Evolutionary conservation across 495 filamentous ascomycete genomes (phyloP).

Genomic region (Penicillium arizonense): DNA sequence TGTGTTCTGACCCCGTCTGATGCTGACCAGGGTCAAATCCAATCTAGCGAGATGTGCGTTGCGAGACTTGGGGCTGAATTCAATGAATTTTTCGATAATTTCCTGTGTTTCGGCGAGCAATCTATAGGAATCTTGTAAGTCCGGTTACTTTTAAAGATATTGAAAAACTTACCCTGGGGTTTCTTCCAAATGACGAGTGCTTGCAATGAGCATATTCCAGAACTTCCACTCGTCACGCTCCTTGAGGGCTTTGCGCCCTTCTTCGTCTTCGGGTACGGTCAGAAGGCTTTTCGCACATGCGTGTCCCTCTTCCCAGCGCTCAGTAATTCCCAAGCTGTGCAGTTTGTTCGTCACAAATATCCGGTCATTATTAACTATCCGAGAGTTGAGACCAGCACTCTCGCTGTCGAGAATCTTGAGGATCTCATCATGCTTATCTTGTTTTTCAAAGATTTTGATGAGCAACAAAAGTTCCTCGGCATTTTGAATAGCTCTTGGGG

Average conservation of each 20-base stretch:
- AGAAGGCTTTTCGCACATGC: conserved; percentile 42
- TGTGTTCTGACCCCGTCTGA: conserved; percentile 31
- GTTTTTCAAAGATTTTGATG: conserved; percentile 49
- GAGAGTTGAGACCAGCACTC: conserved; percentile 50
- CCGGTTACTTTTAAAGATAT: background rate
- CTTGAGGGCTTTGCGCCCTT: conserved; percentile 33
- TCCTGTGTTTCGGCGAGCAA: conserved; percentile 28
- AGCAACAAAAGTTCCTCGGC: conserved; percentile 56
- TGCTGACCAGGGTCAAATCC: conserved; percentile 24
- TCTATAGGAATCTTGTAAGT: conserved; percentile 22
- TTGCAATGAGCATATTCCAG: conserved; percentile 46
- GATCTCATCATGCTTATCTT: conserved; percentile 44
- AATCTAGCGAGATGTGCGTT: conserved; percentile 48
- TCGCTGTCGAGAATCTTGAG: conserved; percentile 50
- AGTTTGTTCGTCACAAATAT: conserved; percentile 48
- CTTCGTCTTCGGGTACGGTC: conserved; percentile 31
- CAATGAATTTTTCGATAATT: conserved; percentile 36
- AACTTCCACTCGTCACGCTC: conserved; percentile 57
- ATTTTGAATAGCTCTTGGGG: conserved; percentile 52
- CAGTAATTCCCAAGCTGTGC: conserved; percentile 37
- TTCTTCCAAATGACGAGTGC: conserved; percentile 25
- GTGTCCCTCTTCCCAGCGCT: conserved; percentile 48
- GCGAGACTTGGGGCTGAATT: conserved; percentile 40
- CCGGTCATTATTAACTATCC: conserved; percentile 51
- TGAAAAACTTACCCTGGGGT: conserved; percentile 31